Evolutionary conservation across 176 grass and related monocot species (phyloP), one percentile per base, ranked within the genome.

Genomic region (Pontederia paniculata): DNA sequence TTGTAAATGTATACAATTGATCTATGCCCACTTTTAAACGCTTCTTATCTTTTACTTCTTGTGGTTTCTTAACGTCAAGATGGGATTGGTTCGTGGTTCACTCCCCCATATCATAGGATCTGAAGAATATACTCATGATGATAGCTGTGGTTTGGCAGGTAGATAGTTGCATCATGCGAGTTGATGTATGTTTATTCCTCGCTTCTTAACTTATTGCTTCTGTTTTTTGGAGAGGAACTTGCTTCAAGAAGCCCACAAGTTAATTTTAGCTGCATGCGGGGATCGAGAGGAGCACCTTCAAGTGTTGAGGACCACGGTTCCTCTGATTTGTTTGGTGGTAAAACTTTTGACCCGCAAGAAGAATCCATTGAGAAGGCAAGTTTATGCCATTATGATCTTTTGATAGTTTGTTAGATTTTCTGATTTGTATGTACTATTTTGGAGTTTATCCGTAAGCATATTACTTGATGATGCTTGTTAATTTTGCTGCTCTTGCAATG

Each of bases 51-150:
- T 8, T 63, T 68, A 22, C 20, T 18, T 73, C 3, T 54, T 74
- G 74, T 18, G 13, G 10, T 65, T 50, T 70, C 53, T 3, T 42
- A 20, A 42, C 9, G 5, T 82, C 52, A 86, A 93, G 82, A 76
- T 73, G 63, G 76, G 78, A 65, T 83, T 75, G 47, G 17, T 76
- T 52, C 54, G 70, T 11, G 19, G 69, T 62, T 43, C 65, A 60
- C 66, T 86, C 55, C 88, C 88, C 31, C 83, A 86, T 77, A 69
- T 93, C 50, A 93, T 93, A 68, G 82, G 79, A 54, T 93, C 79
- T 63, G 88, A 93, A 72, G 78, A 93, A 81, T 86, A 77, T 77
- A 82, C 68, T 48, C 79, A 93, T 72, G 82, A 86, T 51, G 70
- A 86, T 42, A 77, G 55, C 68, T 83, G 88, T 66, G 82, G 79